These are phyloP conservation scores for Tetragonia tetragonoides DNA, from an alignment of 148 eudicot species.

Conservation along the genomic window DNA sequence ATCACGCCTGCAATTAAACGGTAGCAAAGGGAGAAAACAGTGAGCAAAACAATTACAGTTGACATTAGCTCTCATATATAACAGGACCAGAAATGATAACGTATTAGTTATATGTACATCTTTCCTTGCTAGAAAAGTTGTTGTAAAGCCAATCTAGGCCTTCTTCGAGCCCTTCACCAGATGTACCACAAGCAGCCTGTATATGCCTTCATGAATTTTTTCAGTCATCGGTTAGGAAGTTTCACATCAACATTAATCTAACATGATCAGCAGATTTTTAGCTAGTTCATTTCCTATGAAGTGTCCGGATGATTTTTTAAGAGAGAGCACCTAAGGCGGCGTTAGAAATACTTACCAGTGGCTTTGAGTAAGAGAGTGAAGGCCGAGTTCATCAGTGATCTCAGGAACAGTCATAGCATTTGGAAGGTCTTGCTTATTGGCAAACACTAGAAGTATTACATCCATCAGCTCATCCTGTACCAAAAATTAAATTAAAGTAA, in stretches of 20 bases:
- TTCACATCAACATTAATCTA: not conserved
- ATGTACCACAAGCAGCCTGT: slow-evolving; percentile 37
- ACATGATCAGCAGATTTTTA: no score
- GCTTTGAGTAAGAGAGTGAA: slow-evolving; percentile 53
- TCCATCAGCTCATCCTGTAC: slow-evolving; percentile 32
- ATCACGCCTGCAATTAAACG: not conserved
- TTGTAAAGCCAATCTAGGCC: slow-evolving; percentile 39
- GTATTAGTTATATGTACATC: not conserved
- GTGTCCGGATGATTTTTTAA: no score
- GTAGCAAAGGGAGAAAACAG: not conserved
- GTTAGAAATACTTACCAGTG: slow-evolving; percentile 25
- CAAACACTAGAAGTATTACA: slow-evolving; percentile 46
- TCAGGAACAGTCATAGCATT: slow-evolving; percentile 64
- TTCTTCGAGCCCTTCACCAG: slow-evolving; percentile 40
- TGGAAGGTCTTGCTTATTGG: slow-evolving; percentile 74
- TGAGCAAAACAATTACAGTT: not conserved
- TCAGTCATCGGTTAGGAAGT: not conserved
- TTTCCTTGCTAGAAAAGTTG: slow-evolving; percentile 28
- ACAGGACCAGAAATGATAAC: no score
- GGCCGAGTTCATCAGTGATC: slow-evolving; percentile 61
- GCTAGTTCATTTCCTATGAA: no score
- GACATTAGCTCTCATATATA: not conserved
- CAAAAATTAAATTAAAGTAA: not conserved
- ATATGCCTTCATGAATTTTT: slow-evolving; percentile 27
- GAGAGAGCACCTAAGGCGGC: not conserved